Evolutionary conservation across 2,329 filamentous ascomycete genomes (phyloP).

Genomic region (Chrysoporthe austroafricana): DNA sequence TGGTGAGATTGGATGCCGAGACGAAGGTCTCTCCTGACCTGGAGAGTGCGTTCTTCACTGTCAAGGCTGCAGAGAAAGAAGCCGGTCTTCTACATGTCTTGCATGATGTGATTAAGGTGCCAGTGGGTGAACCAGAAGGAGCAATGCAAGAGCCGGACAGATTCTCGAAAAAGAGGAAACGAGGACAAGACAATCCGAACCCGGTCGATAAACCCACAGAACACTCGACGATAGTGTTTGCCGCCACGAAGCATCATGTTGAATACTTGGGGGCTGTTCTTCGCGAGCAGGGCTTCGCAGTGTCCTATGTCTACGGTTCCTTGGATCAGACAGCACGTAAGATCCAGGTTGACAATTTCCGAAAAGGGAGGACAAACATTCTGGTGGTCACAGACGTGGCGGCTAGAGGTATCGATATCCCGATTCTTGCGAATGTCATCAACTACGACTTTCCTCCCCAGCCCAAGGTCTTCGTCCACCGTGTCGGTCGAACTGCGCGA

Average conservation of each 20-base stretch:
- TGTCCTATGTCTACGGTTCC: constrained; percentile 93
- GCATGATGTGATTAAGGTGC: constrained; percentile 91
- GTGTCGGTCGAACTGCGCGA: constrained; percentile 93
- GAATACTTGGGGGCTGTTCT: constrained; percentile 88
- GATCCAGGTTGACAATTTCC: constrained; percentile 89
- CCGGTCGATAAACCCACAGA: constrained; percentile 75
- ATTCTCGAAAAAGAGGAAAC: constrained; percentile 73
- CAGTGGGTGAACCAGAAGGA: constrained; percentile 64
- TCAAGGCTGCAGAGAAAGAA: constrained; percentile 94
- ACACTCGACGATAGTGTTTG: constrained; percentile 93
- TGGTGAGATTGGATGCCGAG: constrained; percentile 90
- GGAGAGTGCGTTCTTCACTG: constrained; percentile 91
- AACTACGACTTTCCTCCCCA: constrained; percentile 98
- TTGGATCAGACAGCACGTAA: constrained; percentile 92
- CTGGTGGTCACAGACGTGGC: constrained; percentile 96
- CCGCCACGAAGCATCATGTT: constrained; percentile 95
- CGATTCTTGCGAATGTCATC: constrained; percentile 92
- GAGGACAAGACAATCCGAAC: constrained; percentile 56
- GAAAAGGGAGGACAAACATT: constrained; percentile 82
- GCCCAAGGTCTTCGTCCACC: constrained; percentile 94
- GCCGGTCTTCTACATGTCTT: constrained; percentile 87
- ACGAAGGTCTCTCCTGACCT: constrained; percentile 95
- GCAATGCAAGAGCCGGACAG: constrained; percentile 51
- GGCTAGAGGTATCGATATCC: constrained; percentile 96
- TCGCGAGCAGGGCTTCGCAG: constrained; percentile 79